phyloP scores from a whole-genome alignment of 2,329 filamentous ascomycete genomes.

The Akanthomyces uredinophilus region DNA sequence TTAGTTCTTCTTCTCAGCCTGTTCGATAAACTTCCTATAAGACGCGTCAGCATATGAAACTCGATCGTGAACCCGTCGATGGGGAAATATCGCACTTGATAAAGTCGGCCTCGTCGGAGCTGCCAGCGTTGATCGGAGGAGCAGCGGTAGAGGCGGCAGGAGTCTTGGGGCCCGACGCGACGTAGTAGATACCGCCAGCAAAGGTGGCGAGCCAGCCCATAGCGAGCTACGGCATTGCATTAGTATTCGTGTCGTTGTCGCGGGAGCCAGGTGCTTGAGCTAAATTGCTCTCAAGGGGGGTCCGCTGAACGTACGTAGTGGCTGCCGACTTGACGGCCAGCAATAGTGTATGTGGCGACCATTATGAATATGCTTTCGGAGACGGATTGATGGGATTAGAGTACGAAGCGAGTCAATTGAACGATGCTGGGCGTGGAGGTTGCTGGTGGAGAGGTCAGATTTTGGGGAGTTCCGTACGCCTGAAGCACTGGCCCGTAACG shows the following conservation, averaged over 20 bases:
- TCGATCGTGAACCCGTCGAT: background rate
- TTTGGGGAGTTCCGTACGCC: constrained; percentile 22
- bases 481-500: constrained; percentile 28
- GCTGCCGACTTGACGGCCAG: constrained; percentile 56
- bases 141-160: constrained; percentile 36
- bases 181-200: constrained; percentile 44
- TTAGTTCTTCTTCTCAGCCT: constrained; percentile 39
- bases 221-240: constrained; percentile 41
- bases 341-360: constrained; percentile 46
- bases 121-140: constrained; percentile 58
- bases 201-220: constrained; percentile 50
- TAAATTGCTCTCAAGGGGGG: constrained; percentile 10
- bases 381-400: constrained; percentile 25
- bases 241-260: constrained; percentile 19
- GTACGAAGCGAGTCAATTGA: constrained; percentile 17
- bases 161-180: constrained; percentile 40
- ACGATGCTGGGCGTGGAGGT: constrained; percentile 10
- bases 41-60: constrained; percentile 21
- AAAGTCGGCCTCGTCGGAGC: constrained; percentile 59
- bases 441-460: constrained; percentile 14
- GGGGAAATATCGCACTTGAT: constrained; percentile 48
- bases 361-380: constrained; percentile 21
- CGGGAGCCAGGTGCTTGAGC: background rate
- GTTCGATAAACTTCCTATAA: constrained; percentile 35
- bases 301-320: constrained; percentile 46